Evolutionary conservation across 2,329 filamentous ascomycete species (phyloP), one percentile per base, ranked within the genome.

Genomic region (Xenoacremonium recifei): DNA sequence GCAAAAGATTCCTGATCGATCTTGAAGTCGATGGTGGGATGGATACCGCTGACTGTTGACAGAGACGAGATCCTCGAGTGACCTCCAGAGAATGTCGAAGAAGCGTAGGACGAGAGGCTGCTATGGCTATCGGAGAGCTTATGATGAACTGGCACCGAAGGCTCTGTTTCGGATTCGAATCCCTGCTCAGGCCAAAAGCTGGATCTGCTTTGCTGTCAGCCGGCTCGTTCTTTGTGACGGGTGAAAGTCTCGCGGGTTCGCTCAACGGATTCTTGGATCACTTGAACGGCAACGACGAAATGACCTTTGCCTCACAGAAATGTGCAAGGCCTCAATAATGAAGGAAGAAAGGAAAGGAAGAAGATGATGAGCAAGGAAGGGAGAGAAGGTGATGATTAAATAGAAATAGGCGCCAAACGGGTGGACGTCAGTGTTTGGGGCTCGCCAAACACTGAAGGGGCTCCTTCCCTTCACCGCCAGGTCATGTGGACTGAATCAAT

Each of bases 1-100:
- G 20, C 11, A 50, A 50, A 33, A 53, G 51, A 34, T 54, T n/a
- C 44, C 29, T 58, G 53, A 11, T 59, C 61, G 30, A 64, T 48
- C 42, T 61, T 68, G 16, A 63, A 58, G 37, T 73, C 69, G 15
- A 66, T 51, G 4, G 66, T 53, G 11, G 62, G 56, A 42, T 67
- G 64, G 6, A 64, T 58, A 9, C 70, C 69, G 37, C 70, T 70
- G 17, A 74, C 64, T 0, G 75, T 79, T 2, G 77, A 79, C 32
- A 72, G 64, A 1, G 76, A 80, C 2, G 77, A 79, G 37, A 77
- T 67, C 27, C 76, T 67, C 3, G 77, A 80, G 52, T 79, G 75
- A 1, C 67, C 64, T 12, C 63, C 60, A 2, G 73, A 76, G 32
- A 64, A 64, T 1, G 65, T 68, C 3, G 74, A 71, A 3, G 73